Evolutionary conservation across 495 filamentous ascomycete genomes (phyloP).

Genomic region (Penicillium ochrochloron): DNA sequence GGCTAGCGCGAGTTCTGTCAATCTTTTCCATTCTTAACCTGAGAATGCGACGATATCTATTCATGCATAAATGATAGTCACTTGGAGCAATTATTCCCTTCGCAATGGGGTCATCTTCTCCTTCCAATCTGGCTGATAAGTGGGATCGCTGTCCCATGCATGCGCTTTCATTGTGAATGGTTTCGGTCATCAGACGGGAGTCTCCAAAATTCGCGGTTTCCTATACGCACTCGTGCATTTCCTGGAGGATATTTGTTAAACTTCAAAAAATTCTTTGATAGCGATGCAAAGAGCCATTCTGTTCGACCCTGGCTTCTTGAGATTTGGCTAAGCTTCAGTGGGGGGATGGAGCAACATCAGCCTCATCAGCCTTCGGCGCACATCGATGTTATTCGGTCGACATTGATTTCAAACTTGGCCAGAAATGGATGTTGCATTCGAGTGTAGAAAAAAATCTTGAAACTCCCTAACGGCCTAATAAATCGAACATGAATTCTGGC

Average conservation of each 20-base stretch:
- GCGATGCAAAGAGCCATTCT: neutral
- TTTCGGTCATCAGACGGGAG: slow-evolving; percentile 21
- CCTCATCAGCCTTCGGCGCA: slow-evolving; percentile 21
- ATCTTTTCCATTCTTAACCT: slow-evolving; percentile 18
- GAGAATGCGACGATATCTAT: slow-evolving; percentile 28
- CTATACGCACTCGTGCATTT: slow-evolving; percentile 27
- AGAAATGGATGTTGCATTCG: too few relatives aligned
- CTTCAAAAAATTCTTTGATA: neutral
- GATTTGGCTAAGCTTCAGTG: slow-evolving; percentile 27
- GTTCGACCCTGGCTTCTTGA: neutral
- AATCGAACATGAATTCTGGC: slow-evolving; percentile 34
- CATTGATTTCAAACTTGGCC: slow-evolving; percentile 13
- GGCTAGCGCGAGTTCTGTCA: neutral
- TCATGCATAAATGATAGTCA: slow-evolving; percentile 24
- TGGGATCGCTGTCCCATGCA: slow-evolving; percentile 25
- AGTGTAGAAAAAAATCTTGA: neutral
- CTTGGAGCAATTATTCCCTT: neutral
- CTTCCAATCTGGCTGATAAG: slow-evolving; percentile 21
- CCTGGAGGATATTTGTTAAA: slow-evolving; percentile 9
- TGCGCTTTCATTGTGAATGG: slow-evolving; percentile 28
- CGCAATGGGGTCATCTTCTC: slow-evolving; percentile 25
- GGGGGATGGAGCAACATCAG: slow-evolving; percentile 28
- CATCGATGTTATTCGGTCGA: slow-evolving; percentile 29
- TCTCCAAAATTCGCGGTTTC: slow-evolving; percentile 23
- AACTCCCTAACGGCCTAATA: slow-evolving; percentile 17